Percentiles rank a stretch among this genome's conserved stretches.
These are phyloP conservation scores for Acanthamoeba pearcei DNA, from an alignment of 208 protist genomes.

Conservation along the genomic window DNA sequence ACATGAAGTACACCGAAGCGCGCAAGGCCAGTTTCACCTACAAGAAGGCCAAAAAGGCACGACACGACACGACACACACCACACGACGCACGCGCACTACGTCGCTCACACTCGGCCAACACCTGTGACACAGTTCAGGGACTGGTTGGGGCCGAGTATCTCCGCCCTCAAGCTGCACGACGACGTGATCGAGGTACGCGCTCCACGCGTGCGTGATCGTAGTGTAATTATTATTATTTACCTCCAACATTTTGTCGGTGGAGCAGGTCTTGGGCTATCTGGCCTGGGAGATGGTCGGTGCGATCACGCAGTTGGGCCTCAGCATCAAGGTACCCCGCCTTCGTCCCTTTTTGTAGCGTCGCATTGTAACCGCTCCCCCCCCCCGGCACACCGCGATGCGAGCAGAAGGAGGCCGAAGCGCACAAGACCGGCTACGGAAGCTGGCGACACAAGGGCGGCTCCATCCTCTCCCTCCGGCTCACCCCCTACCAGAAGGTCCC, in stretches of 20 bases:
- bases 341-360: background rate
- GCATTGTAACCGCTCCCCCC: background rate
- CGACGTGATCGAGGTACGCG: slow-evolving; percentile 51
- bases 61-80: too few relatives aligned
- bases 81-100: too few relatives aligned
- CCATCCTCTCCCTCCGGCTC: slow-evolving; percentile 7
- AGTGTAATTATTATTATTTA: too few relatives aligned
- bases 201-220: too few relatives aligned
- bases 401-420: slow-evolving; percentile 49
- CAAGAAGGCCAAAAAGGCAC: slow-evolving; percentile 72
- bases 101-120: too few relatives aligned
- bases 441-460: slow-evolving; percentile 47
- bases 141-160: slow-evolving; percentile 61
- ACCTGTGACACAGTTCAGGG: slow-evolving; percentile 19
- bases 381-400: background rate
- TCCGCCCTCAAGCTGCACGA: slow-evolving; percentile 60
- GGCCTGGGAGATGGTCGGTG: slow-evolving; percentile 69
- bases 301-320: slow-evolving; percentile 42
- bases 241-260: too few relatives aligned
- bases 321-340: slow-evolving; percentile 18
- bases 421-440: slow-evolving; percentile 37
- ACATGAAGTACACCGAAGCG: slow-evolving; percentile 68
- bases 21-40: slow-evolving; percentile 75
- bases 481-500: slow-evolving; percentile 10
- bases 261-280: slow-evolving; percentile 71